Evolutionary conservation across 1,284 basidiomycete genomes (phyloP), one percentile per base, ranked within the genome.

Genomic region (Gomphus sp.): DNA sequence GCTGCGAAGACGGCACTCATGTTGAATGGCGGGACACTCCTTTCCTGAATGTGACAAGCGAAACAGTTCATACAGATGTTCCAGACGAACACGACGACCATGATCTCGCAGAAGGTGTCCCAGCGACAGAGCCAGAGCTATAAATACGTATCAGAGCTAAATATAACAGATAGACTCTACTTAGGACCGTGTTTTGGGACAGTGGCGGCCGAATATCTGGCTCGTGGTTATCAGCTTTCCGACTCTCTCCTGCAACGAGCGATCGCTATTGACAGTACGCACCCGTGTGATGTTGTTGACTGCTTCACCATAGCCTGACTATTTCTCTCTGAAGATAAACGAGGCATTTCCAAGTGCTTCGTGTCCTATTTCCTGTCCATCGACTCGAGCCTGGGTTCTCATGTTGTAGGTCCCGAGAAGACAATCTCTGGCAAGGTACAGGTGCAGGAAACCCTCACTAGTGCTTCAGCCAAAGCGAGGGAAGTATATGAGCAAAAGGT

Each of bases 151-250:
- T 22, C 10, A 41, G 3, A 22, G 36, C 28, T 51, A 18, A 49
- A 6, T 34, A 39, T 14, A 2, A 36, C 52, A 16, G 28, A 31
- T 50, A 50, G 25, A 33, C 33, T 16, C 48, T 33, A 14, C 36
- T 51, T n/a, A 51, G 5, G 31, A 53, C 52, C 34, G 22, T 34
- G 36, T 36, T 39, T 16, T 12, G 28, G 12, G 9, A 16, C 58
- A 75, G 91, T 95, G 66, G 88, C 87, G 22, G 93, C 93, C 43
- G 93, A 96, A 71, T 93, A 94, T 72, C 82, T 98, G 41, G 88
- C 91, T 0, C 84, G 81, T 68, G 94, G 94, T 2, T 97, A 97
- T 74, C 69, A 70, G 51, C 79, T 97, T 44, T 85, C 86, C 25
- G 93, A 97, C 69, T 70, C 80, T 59, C 80, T 93, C 63, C 77